Base-by-base conservation (phyloP, 441 rosid genomes). In the Erodium trifolium region DNA sequence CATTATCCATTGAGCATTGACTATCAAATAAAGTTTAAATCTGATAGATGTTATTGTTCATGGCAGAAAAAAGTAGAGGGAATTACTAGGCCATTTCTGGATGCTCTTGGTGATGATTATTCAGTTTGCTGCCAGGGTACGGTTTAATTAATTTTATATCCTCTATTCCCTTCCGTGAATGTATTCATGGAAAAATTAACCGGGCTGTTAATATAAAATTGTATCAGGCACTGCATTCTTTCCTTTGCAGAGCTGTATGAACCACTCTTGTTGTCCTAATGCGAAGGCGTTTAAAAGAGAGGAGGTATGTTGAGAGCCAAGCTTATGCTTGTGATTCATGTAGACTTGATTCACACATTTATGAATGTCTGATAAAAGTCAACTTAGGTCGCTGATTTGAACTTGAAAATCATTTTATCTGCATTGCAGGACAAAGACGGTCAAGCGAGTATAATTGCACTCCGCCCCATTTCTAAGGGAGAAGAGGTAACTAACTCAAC, bases 211-310 rank as follows among this genome's bases (percentile, higher is more conserved):
- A 14, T 34, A 16, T 71, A 34, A 2, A 41, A 10, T 70, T 67
- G 67, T 75, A 27, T 57, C 67, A 91, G 98, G 97, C 72, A 83
- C 90, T 3, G 93, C 95, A 4, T 93, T 93, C 84, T 93, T 82
- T 83, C 93, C 99, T 68, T 68, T 89, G 70, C 96, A 91, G 74
- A 91, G 98, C 74, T 91, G 96, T 75, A 80, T 89, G 91, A 93
- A 93, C 77, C 93, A 93, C 76, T 91, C 97, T 0, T 91, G 99
- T 74, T 78, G 74, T 71, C 96, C 99, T 45, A 86, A 87, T 71
- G 92, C 95, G 66, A 86, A 82, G 78, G 96, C 99, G 63, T 93
- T 91, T 85, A 91, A 91, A 83, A 79, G 96, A 82, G 99, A 91
- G 19, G 88, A 86, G 91, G 97, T 84, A 85, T 41, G 73, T 60